These are phyloP conservation scores for Rosa multiflora DNA, from an alignment of 306 rosid genomes.

Conservation along the genomic window DNA sequence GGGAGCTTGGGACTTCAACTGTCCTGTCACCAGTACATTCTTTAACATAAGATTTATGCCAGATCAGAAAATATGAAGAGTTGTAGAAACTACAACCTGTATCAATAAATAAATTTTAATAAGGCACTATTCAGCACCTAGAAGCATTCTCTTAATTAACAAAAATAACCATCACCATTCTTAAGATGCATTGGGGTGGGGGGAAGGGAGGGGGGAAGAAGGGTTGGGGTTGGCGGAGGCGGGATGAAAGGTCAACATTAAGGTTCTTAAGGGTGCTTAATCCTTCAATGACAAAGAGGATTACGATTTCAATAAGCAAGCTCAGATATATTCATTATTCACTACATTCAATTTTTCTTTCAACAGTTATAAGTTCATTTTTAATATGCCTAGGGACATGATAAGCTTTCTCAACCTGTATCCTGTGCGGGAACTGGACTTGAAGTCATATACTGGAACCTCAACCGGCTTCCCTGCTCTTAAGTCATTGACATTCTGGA, in stretches of 20 bases:
- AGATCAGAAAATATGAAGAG: conserved; percentile 13
- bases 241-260: neutral
- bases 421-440: conserved; percentile 89
- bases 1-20: conserved; percentile 87
- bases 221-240: no score
- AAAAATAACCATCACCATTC: neutral
- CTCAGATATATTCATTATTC: neutral
- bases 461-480: conserved; percentile 76
- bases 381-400: conserved; percentile 8
- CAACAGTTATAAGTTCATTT: neutral
- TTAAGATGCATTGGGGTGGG: neutral
- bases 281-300: neutral
- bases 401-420: conserved; percentile 61
- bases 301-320: neutral
- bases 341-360: neutral
- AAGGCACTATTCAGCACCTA: neutral
- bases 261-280: neutral
- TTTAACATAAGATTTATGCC: conserved; percentile 7
- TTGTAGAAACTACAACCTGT: neutral
- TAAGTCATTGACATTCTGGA: conserved; percentile 82
- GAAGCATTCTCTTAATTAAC: neutral
- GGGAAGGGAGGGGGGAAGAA: no score
- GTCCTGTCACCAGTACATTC: conserved; percentile 63
- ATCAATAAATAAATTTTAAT: neutral
- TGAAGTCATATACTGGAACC: conserved; percentile 96